phyloP scores from a whole-genome alignment of 257 asterid genomes.

The Fraxinus pennsylvanica region DNA sequence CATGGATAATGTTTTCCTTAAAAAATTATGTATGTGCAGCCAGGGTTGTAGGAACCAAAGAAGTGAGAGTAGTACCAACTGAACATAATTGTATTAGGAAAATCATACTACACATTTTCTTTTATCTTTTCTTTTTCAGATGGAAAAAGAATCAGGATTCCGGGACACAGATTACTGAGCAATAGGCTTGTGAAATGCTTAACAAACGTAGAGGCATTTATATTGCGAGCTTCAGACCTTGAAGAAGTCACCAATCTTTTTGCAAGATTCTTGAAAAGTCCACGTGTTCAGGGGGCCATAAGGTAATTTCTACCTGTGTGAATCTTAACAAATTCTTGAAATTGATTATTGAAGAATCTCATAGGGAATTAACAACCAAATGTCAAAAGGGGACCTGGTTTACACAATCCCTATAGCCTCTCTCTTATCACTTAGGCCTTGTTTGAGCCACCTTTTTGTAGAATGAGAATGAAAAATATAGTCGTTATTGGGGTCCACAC shows the following conservation, averaged over 20 bases:
- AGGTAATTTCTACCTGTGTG: slow-evolving; percentile 47
- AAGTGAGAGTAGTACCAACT: no score
- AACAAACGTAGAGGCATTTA: slow-evolving; percentile 79
- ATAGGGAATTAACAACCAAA: no score
- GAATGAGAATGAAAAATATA: no score
- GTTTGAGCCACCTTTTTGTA: no score
- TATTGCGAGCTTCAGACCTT: slow-evolving; percentile 73
- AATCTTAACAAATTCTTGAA: not conserved
- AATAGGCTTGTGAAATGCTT: slow-evolving; percentile 68
- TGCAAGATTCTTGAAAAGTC: slow-evolving; percentile 69
- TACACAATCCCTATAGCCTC: not conserved
- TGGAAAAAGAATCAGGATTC: slow-evolving; percentile 46
- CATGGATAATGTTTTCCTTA: no score
- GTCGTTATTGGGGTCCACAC: no score
- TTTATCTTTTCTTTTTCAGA: no score
- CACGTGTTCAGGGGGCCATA: slow-evolving; percentile 87
- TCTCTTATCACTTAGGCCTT: not conserved
- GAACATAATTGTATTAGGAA: no score
- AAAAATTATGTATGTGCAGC: no score
- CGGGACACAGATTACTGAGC: slow-evolving; percentile 69
- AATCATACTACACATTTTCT: no score
- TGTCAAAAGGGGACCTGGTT: not conserved
- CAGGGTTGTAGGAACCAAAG: no score
- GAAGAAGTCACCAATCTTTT: slow-evolving; percentile 84
- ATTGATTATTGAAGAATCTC: no score